phyloP scores from a whole-genome alignment of 116 monocot species.

The Phalaenopsis hybrid region DNA sequence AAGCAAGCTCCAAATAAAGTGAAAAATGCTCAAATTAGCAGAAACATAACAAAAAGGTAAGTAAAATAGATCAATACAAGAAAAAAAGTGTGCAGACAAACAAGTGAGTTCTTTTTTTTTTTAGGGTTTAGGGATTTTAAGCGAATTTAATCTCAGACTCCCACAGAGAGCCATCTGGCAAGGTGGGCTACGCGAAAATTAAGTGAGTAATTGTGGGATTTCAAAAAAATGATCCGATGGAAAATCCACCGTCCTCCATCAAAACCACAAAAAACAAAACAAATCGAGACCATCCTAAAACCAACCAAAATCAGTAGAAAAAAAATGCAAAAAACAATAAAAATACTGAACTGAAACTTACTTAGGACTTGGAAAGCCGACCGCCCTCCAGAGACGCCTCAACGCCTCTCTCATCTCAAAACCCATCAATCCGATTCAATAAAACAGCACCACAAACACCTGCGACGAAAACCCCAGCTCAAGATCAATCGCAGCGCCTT shows the following conservation, averaged over 20 bases:
- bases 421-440: conserved; percentile 20
- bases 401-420: conserved; percentile 39
- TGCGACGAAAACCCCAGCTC: conserved; percentile 1
- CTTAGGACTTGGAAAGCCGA: conserved; percentile 34
- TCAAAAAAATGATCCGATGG: background rate
- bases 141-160: no score
- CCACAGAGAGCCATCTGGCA: background rate
- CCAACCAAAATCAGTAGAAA: background rate
- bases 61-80: background rate
- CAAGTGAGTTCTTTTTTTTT: no score
- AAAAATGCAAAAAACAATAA: background rate
- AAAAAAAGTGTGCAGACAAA: no score
- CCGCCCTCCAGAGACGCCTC: conserved; percentile 53
- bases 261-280: background rate
- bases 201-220: no score
- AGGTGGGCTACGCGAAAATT: no score
- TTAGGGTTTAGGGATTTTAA: no score
- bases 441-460: background rate
- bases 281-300: background rate
- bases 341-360: conserved; percentile 16
- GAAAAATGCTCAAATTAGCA: background rate
- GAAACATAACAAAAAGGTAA: background rate
- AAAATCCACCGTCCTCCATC: background rate
- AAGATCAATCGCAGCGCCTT: background rate
- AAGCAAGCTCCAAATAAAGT: background rate